Base-by-base conservation (phyloP, 192 early-diverging fungal species). In the Coemansia sp. region DNA sequence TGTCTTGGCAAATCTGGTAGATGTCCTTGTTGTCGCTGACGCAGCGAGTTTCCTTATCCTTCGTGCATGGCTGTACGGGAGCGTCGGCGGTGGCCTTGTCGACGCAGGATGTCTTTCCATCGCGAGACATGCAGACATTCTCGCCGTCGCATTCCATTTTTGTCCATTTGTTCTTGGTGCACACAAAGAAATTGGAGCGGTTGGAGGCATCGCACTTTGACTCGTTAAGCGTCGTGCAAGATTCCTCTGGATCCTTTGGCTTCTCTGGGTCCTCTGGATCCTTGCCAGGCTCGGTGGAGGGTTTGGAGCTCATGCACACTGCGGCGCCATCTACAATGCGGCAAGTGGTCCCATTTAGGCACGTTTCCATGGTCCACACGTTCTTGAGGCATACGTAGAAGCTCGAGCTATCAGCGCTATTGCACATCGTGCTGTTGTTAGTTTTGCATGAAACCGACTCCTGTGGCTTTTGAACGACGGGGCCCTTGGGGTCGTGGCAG, bases 1-100 rank as follows among this genome's bases (percentile, higher is more conserved):
- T 64, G 45, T 80, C 69, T 23, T 45, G 42, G 59, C 77, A 80
- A 13, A 70, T 52, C 47, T 82, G 79, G 70, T 72, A 82, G 7
- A 66, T 60, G 8, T 36, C 36, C 18, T 61, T 63, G 61, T 73
- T 66, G 43, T 69, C 72, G 1, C 45, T 38, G 13, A 35, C 61
- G 61, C 79, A 82, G 35, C 59, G 79, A 4, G 73, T 76, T 7
- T 69, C 64, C 10, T 75, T 61, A 3, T 28, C 60, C 16, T 35
- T 50, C 4, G 43, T 57, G 70, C 79, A 82, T 1, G 70, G 37
- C 38, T 67, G 59, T 23, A 69, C 70, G 7, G 73, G 73, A 0
- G 70, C 70, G 4, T 75, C 38, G n/a, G 79, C 73, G 2, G 62
- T 69, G 7, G 59, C 67, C 59, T 61, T 12, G 38, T 69, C 70